phyloP scores from a whole-genome alignment of 1,284 basidiomycete genomes.

The Exobasidium cylindrosporum region DNA sequence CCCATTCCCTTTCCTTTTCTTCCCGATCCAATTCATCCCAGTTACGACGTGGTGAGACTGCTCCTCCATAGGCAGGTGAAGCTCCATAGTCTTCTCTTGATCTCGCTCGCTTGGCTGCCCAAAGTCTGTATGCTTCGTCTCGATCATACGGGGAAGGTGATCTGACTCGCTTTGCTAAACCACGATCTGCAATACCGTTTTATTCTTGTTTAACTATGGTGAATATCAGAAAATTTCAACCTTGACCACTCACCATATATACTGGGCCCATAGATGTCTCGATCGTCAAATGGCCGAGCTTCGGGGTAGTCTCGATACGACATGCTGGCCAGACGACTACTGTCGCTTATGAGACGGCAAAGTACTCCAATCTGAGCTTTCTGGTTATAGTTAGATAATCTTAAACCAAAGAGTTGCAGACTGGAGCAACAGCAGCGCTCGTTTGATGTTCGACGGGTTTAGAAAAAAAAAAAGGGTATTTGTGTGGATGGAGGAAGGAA shows the following conservation, averaged over 20 bases:
- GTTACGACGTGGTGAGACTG: not conserved
- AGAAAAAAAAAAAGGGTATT: no score
- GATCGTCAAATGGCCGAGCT: not conserved
- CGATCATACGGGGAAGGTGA: not conserved
- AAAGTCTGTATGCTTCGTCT: not conserved
- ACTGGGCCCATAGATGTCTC: not conserved
- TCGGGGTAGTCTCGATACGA: not conserved
- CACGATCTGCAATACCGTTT: not conserved
- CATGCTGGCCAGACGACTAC: not conserved
- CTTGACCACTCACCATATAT: not conserved
- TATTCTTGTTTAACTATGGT: no score
- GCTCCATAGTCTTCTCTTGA: constrained; percentile 5
- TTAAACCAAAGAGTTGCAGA: no score
- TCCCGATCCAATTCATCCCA: constrained; percentile 10
- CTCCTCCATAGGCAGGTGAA: not conserved
- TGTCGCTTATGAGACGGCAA: no score
- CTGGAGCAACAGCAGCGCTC: no score
- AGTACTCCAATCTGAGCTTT: no score
- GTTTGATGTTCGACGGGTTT: no score
- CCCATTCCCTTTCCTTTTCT: constrained; percentile 13
- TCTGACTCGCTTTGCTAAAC: not conserved
- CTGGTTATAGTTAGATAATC: no score
- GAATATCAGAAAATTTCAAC: no score
- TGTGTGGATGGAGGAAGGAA: no score
- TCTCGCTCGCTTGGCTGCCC: not conserved